Percentiles rank a stretch among this genome's conserved stretches.
Evolutionary conservation across 164 flowering plant genomes (phyloP).

Genomic region (Umbellularia californica): DNA sequence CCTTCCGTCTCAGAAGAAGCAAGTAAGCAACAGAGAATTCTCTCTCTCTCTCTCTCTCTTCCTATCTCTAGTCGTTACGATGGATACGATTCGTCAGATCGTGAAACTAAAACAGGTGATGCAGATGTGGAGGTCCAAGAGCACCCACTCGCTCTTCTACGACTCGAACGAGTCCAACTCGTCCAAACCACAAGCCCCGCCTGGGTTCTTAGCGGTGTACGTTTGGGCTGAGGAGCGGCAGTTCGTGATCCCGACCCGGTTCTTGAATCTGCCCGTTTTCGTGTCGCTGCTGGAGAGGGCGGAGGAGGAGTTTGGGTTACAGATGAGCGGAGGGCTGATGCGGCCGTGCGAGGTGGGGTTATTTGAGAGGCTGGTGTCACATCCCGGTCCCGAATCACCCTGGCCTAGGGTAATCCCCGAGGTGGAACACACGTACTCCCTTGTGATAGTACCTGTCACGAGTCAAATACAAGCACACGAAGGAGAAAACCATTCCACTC

Average conservation of each 20-base stretch:
- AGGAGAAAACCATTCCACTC: too few relatives aligned
- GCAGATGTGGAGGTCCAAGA: conserved; percentile 36
- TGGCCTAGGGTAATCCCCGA: too few relatives aligned
- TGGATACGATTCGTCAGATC: conserved; percentile 37
- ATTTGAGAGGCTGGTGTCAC: conserved; percentile 23
- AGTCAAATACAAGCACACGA: too few relatives aligned
- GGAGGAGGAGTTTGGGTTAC: conserved; percentile 38
- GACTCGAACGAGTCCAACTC: conserved; percentile 12
- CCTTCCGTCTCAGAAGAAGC: too few relatives aligned
- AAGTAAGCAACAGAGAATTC: too few relatives aligned
- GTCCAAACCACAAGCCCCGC: conserved; percentile 7
- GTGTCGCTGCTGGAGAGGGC: conserved; percentile 23
- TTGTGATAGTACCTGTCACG: too few relatives aligned
- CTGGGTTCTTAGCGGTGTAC: conserved; percentile 35
- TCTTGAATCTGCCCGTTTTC: conserved; percentile 35
- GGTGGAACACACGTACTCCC: too few relatives aligned
- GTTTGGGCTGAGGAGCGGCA: conserved; percentile 27
- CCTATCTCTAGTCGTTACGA: background rate
- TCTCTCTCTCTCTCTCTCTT: too few relatives aligned
- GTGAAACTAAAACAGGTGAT: conserved; percentile 38
- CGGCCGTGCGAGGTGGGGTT: conserved; percentile 39
- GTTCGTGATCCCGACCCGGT: conserved; percentile 37
- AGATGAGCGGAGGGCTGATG: conserved; percentile 25
- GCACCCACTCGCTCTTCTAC: conserved; percentile 14
- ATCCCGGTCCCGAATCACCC: too few relatives aligned